Conservation (phyloP, 225 moss, liverwort and hornwort genomes). For the Marchantia polymorpha region DNA sequence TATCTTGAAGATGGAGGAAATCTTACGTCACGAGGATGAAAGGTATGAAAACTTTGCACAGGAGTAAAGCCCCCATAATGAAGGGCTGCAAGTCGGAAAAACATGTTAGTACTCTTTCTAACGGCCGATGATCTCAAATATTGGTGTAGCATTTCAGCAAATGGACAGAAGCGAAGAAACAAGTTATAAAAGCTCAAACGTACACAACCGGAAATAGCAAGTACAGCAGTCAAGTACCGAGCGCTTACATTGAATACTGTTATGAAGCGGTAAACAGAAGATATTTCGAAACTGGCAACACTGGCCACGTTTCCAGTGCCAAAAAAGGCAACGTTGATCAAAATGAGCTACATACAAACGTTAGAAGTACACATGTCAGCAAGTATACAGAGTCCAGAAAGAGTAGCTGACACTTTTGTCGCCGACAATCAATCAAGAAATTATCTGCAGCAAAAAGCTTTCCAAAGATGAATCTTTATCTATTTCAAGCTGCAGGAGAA, state of each 20-base stretch:
- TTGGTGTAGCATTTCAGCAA: background rate
- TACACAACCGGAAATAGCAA: background rate
- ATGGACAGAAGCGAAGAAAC: background rate
- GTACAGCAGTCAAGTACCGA: background rate
- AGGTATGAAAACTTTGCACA: constrained; percentile 92
- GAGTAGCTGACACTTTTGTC: background rate
- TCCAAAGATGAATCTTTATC: background rate
- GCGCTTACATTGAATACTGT: constrained; percentile 85
- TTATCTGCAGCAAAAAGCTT: background rate
- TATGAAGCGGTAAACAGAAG: constrained; percentile 96
- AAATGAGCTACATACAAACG: constrained; percentile 51
- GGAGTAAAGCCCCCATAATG: constrained; percentile 86
- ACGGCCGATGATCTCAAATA: background rate
- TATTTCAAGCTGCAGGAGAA: background rate
- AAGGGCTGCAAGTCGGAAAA: constrained; percentile 60
- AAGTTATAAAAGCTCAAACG: background rate
- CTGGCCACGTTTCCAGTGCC: constrained; percentile 98
- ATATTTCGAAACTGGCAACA: constrained; percentile 97
- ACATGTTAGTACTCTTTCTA: background rate
- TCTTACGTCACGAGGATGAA: constrained; percentile 94
- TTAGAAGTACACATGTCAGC: background rate
- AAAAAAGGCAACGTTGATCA: constrained; percentile 94
- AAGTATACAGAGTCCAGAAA: background rate
- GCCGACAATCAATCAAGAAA: background rate
- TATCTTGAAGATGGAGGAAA: background rate